Conservation (phyloP, 331 rosid genomes). For the Pyrus hybrid region DNA sequence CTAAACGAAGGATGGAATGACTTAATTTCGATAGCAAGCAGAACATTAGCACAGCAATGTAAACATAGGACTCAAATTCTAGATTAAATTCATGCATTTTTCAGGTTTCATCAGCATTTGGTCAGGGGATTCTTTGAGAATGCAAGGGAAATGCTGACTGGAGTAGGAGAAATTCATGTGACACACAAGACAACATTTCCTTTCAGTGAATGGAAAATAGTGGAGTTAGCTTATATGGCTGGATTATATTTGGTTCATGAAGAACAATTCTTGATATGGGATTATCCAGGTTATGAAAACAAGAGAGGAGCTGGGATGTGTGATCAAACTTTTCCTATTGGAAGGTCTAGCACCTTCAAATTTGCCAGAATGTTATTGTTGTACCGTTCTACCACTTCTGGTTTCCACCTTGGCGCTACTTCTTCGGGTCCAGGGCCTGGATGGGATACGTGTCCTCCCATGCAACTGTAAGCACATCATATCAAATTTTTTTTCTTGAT, state of each 20-base stretch:
- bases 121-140: conserved; percentile 14
- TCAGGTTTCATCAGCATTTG: conserved; percentile 15
- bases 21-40: background rate
- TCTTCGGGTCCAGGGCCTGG: background rate
- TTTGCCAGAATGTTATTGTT: background rate
- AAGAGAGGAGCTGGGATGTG: conserved; percentile 20
- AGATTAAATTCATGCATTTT: background rate
- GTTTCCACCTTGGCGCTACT: background rate
- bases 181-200: conserved; percentile 30
- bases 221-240: background rate
- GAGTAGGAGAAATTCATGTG: conserved; percentile 29
- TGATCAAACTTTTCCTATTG: conserved; percentile 4
- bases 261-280: background rate
- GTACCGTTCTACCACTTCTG: background rate
- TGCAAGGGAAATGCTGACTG: background rate
- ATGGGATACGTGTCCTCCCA: background rate
- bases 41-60: background rate
- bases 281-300: conserved; percentile 23
- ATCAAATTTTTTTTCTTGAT: background rate
- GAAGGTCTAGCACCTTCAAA: conserved; percentile 11
- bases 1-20: background rate
- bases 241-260: conserved; percentile 4
- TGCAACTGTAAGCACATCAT: background rate
- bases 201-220: conserved; percentile 22
- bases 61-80: background rate